Evolutionary conservation across 371 early-diverging fungal species (phyloP).

Genomic region (Rhizopus delemar): DNA sequence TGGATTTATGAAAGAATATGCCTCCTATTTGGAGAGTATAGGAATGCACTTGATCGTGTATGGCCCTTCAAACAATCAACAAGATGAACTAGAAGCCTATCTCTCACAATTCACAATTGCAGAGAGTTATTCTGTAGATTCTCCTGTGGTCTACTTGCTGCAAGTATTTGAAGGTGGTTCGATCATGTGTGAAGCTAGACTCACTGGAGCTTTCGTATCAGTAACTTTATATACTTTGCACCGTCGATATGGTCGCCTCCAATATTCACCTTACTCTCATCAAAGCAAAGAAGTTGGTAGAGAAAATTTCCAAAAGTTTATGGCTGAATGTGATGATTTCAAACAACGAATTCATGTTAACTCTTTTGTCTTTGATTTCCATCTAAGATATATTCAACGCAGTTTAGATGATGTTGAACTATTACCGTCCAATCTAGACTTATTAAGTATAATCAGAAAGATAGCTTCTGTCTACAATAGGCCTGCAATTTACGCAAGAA

Average conservation of each 20-base stretch:
- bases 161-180: conserved; percentile 69
- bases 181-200: conserved; percentile 73
- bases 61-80: conserved; percentile 29
- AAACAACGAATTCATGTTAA: conserved; percentile 75
- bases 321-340: conserved; percentile 68
- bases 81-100: conserved; percentile 30
- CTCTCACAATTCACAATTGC: conserved; percentile 38
- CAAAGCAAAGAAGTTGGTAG: conserved; percentile 53
- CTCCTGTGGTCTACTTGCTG: conserved; percentile 67
- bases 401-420: conserved; percentile 51
- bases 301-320: conserved; percentile 62
- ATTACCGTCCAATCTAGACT: conserved; percentile 52
- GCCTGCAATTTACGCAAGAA: conserved; percentile 66
- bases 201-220: conserved; percentile 71
- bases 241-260: conserved; percentile 62
- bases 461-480: conserved; percentile 61
- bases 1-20: conserved; percentile 66
- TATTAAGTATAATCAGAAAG: conserved; percentile 62
- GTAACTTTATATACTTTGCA: conserved; percentile 76
- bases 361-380: conserved; percentile 84
- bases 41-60: conserved; percentile 68
- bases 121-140: conserved; percentile 35
- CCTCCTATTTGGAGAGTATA: conserved; percentile 64
- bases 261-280: conserved; percentile 46
- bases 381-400: conserved; percentile 65